Evolutionary conservation across 257 asterid species (phyloP).

Genomic region (Ehretia macrophylla): DNA sequence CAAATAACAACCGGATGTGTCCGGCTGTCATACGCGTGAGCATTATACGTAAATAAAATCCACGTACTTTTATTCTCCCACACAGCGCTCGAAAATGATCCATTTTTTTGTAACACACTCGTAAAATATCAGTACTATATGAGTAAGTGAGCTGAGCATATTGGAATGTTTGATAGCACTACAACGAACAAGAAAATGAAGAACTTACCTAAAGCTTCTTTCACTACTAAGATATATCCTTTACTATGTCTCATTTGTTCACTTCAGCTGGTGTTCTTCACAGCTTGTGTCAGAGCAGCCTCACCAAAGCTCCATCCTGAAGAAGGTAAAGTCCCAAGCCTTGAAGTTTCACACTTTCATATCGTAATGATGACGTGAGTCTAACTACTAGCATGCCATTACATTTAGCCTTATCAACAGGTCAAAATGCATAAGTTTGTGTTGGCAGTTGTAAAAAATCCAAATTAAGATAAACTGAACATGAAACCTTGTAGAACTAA

Average conservation of each 20-base stretch:
- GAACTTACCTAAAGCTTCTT: not conserved
- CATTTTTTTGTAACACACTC: too few species aligned
- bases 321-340: constrained; percentile 41
- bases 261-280: constrained; percentile 26
- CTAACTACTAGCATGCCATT: too few species aligned
- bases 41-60: too few species aligned
- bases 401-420: too few species aligned
- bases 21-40: too few species aligned
- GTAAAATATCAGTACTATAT: too few species aligned
- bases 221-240: constrained; percentile 14
- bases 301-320: constrained; percentile 40
- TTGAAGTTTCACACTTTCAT: not conserved
- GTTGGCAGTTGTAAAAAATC: not conserved
- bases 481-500: not conserved
- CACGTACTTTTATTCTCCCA: not conserved
- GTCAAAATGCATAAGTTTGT: not conserved
- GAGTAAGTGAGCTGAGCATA: too few species aligned
- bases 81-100: too few species aligned
- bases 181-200: not conserved
- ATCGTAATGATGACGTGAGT: too few species aligned
- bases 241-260: constrained; percentile 19
- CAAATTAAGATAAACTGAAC: not conserved
- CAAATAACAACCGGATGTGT: too few species aligned
- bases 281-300: constrained; percentile 29
- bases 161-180: too few species aligned